Base-by-base conservation (phyloP, 73 alveolate genomes). In the Paramecium bursaria region DNA sequence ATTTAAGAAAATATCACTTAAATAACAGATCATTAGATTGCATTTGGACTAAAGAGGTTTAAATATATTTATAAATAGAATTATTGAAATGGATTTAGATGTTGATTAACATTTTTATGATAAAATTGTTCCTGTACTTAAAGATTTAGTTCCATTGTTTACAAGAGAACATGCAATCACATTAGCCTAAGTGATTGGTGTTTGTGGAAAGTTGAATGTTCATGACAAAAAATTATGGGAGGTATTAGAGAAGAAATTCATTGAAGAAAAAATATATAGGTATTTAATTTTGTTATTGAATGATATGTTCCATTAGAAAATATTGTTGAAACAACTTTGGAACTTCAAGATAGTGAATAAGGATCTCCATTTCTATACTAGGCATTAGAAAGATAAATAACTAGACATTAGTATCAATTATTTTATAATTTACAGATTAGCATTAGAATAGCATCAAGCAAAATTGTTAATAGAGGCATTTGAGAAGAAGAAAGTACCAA, bases 111-210 rank as follows among this genome's bases (percentile, higher is more conserved):
- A 67, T 15, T 67, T 67, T 23, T 67, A 67, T 67, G 57, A 31
- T 17, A 39, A 35, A 19, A 35, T 67, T n/a, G 0, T 67, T 39
- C 82, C 82, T 39, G 82, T 47, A 14, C 22, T 67, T 9, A 67
- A 67, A 21, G 82, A 67, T 11, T 67, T 67, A 11, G 82, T 67
- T 33, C 55, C 82, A 35, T 21, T 15, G 17, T 67, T 67, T 19
- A 42, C 82, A 67, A 67, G 25, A 67, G 82, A 67, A 39, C 82
- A 67, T 67, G 11, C 82, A 14, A 35, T 33, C 15, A 39, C 82
- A 15, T 39, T 67, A 17, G 82, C 82, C 17, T 25, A 42, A 0
- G 44, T 67, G 15, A 27, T 67, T 5, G 82, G 47, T 39, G 21
- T 44, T 39, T 67, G 82, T 35, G 82, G 82, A 30, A 35, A 67